Evolutionary conservation across 2,329 filamentous ascomycete genomes (phyloP).

Genomic region (Colletotrichum destructivum): DNA sequence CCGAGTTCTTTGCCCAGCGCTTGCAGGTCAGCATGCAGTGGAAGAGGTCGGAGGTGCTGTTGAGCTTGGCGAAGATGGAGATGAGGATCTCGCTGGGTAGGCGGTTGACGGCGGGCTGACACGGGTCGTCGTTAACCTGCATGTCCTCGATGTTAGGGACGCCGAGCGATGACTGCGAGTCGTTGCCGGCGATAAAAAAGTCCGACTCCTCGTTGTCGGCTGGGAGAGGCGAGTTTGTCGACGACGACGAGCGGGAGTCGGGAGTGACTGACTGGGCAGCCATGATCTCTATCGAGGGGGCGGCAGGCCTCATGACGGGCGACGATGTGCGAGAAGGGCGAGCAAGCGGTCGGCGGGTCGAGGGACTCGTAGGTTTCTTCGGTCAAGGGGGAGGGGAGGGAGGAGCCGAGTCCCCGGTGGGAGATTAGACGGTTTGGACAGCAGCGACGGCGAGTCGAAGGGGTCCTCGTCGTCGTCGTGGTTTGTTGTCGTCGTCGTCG

Average conservation of each 20-base stretch:
- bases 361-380: constrained; percentile 25
- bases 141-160: constrained; percentile 83
- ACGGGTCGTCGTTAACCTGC: constrained; percentile 76
- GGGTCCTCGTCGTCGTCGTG: constrained; percentile 5
- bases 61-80: constrained; percentile 89
- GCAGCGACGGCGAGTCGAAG: constrained; percentile 5
- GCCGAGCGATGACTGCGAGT: constrained; percentile 92
- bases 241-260: constrained; percentile 74
- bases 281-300: constrained; percentile 49
- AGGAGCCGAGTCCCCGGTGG: constrained; percentile 37
- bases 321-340: constrained; percentile 5
- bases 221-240: constrained; percentile 81
- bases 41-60: constrained; percentile 81
- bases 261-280: constrained; percentile 45
- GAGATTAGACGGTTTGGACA: neutral
- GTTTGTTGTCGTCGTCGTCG: neutral
- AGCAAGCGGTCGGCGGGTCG: constrained; percentile 29
- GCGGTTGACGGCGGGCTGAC: constrained; percentile 83
- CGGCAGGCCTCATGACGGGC: constrained; percentile 47
- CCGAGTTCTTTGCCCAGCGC: constrained; percentile 91
- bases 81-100: constrained; percentile 97
- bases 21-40: constrained; percentile 96
- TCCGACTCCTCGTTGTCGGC: constrained; percentile 93
- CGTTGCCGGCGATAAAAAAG: constrained; percentile 90
- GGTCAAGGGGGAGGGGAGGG: constrained; percentile 19